phyloP scores from a whole-genome alignment of 805 yeast species.

The Saccharomycopsis selenospora region DNA sequence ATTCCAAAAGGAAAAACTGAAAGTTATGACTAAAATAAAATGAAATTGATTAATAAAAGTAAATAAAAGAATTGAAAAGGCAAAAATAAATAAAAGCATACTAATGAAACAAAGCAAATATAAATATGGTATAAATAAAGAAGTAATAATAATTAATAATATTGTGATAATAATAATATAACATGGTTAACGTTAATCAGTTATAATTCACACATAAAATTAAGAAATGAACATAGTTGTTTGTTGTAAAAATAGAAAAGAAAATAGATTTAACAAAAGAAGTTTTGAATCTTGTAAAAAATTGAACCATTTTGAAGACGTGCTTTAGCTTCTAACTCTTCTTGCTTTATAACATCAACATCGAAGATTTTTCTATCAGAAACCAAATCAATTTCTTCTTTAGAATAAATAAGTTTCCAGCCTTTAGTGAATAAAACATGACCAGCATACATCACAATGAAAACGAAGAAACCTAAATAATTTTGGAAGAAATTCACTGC shows the following conservation, averaged over 20 bases:
- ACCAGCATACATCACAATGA: constrained; percentile 38
- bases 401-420: constrained; percentile 30
- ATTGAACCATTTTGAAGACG: constrained; percentile 23
- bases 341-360: constrained; percentile 20
- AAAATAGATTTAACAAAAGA: constrained; percentile 12
- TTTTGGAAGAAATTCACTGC: constrained; percentile 43
- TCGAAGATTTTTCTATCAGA: constrained; percentile 39
- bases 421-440: constrained; percentile 43
- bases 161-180: background rate
- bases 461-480: constrained; percentile 43
- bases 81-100: background rate
- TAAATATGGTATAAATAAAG: background rate
- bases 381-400: constrained; percentile 37
- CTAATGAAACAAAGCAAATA: background rate
- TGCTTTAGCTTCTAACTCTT: constrained; percentile 47
- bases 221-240: background rate
- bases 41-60: background rate
- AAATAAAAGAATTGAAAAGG: background rate
- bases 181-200: background rate
- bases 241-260: background rate
- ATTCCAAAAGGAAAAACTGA: background rate
- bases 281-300: constrained; percentile 12
- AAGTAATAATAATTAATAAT: too few relatives aligned
- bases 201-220: background rate
- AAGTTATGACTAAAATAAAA: background rate